phyloP scores from a whole-genome alignment of 2,329 filamentous ascomycete species.

The Dothistroma pini region DNA sequence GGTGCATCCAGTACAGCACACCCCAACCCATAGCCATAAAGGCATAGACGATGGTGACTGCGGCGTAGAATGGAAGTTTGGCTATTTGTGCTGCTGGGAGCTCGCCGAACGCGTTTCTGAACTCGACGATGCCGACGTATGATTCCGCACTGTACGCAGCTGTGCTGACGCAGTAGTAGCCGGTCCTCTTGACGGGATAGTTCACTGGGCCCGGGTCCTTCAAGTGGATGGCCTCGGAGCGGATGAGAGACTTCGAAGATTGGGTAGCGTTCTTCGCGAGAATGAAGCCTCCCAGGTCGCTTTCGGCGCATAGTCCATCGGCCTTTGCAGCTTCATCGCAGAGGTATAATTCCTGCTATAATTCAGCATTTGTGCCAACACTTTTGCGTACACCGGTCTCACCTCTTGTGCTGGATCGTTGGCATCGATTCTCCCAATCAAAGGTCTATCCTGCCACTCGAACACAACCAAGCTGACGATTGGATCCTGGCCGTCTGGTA shows the following conservation, averaged over 20 bases:
- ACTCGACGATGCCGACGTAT: conserved; percentile 81
- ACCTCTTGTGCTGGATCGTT: conserved; percentile 30
- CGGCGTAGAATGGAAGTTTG: conserved; percentile 95
- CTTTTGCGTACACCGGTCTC: background rate
- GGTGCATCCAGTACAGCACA: conserved; percentile 91
- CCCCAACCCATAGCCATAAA: conserved; percentile 85
- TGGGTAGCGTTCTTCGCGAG: conserved; percentile 71
- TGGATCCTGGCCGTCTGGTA: conserved; percentile 61
- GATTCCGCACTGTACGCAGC: conserved; percentile 63
- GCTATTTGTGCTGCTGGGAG: conserved; percentile 92
- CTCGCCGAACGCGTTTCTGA: conserved; percentile 94
- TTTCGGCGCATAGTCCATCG: conserved; percentile 66
- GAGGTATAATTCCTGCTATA: conserved; percentile 60
- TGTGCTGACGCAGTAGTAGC: conserved; percentile 92
- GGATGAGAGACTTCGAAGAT: conserved; percentile 65
- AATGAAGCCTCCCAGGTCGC: conserved; percentile 81
- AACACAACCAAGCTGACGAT: conserved; percentile 84
- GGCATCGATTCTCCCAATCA: conserved; percentile 66
- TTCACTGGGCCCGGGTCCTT: conserved; percentile 71
- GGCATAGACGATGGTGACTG: conserved; percentile 88
- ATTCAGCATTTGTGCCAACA: conserved; percentile 10
- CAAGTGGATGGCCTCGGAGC: conserved; percentile 77
- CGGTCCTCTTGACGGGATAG: conserved; percentile 83
- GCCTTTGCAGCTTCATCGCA: conserved; percentile 71
- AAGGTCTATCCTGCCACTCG: conserved; percentile 81